A percentile compares a stretch with the other conserved stretches of the same genome.
phyloP scores from a whole-genome alignment of 768 basidiomycete species.

The Piloderma croceum region DNA sequence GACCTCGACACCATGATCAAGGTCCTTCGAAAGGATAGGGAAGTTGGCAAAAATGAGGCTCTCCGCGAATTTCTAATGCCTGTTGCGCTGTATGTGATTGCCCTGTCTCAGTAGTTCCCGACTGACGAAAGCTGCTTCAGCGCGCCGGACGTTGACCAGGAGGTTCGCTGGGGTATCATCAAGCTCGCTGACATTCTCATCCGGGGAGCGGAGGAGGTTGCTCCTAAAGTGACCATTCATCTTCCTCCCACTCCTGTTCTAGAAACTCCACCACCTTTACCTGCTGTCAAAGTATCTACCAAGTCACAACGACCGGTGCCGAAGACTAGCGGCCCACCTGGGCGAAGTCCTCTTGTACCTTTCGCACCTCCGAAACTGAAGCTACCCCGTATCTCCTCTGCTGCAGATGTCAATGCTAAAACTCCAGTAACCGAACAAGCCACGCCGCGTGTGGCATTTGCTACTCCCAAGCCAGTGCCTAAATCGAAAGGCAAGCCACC shows the following conservation, averaged over 20 bases:
- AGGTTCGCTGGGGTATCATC: slow-evolving; percentile 86
- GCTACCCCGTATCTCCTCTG: slow-evolving; percentile 36
- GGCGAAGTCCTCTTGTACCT: slow-evolving; percentile 23
- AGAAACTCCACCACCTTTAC: slow-evolving; percentile 54
- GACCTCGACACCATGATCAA: slow-evolving; percentile 84
- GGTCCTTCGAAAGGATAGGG: slow-evolving; percentile 79
- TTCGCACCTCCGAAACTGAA: slow-evolving; percentile 52
- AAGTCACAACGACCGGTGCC: slow-evolving; percentile 36
- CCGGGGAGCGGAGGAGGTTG: slow-evolving; percentile 72
- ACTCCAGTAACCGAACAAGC: slow-evolving; percentile 28
- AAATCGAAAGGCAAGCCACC: slow-evolving; percentile 13
- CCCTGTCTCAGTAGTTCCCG: background rate
- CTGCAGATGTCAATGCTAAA: slow-evolving; percentile 20
- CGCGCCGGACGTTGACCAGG: slow-evolving; percentile 71
- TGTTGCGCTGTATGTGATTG: slow-evolving; percentile 60
- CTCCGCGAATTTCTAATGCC: slow-evolving; percentile 79
- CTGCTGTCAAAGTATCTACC: slow-evolving; percentile 44
- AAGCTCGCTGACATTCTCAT: slow-evolving; percentile 89
- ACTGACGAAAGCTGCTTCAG: slow-evolving; percentile 32
- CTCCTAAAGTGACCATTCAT: slow-evolving; percentile 84
- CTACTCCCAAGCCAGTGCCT: slow-evolving; percentile 9
- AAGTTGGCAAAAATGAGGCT: slow-evolving; percentile 74
- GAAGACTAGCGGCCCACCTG: slow-evolving; percentile 27
- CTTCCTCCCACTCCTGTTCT: slow-evolving; percentile 67
- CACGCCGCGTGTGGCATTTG: slow-evolving; percentile 34